A percentile compares a stretch with the other conserved stretches of the same genome.
phyloP scores from a whole-genome alignment of 108 stramenopile genomes.

The Cyclostephanos tholiformis region DNA sequence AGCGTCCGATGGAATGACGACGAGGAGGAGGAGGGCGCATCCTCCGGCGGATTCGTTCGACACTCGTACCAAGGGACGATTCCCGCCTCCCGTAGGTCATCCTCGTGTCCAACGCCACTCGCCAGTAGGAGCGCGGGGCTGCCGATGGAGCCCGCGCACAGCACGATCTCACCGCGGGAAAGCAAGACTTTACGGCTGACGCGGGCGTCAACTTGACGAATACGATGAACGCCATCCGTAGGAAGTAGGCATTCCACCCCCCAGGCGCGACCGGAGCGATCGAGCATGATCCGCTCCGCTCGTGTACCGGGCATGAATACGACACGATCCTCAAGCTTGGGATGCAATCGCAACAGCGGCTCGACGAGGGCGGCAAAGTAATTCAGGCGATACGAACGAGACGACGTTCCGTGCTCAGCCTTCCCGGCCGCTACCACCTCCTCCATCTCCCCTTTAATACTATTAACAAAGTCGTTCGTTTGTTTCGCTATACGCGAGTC shows the following conservation, averaged over 20 bases:
- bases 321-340: slow-evolving; percentile 41
- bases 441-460: not conserved
- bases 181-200: slow-evolving; percentile 9
- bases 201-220: not conserved
- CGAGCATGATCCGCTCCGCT: slow-evolving; percentile 63
- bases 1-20: slow-evolving; percentile 23
- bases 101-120: slow-evolving; percentile 60
- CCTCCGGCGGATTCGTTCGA: not conserved
- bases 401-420: not conserved
- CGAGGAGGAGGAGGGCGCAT: not conserved
- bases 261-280: slow-evolving; percentile 14
- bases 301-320: slow-evolving; percentile 50
- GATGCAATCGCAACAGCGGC: slow-evolving; percentile 57
- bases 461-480: not conserved
- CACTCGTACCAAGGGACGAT: slow-evolving; percentile 49
- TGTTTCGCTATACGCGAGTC: too few species aligned
- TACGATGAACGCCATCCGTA: not conserved
- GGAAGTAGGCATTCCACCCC: slow-evolving; percentile 36
- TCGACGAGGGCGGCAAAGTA: slow-evolving; percentile 64
- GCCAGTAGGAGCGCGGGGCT: slow-evolving; percentile 66
- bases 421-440: not conserved
- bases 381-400: slow-evolving; percentile 46
- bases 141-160: slow-evolving; percentile 76
- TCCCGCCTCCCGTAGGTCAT: slow-evolving; percentile 41
- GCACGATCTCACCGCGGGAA: slow-evolving; percentile 46